Evolutionary conservation across 2,329 filamentous ascomycete species (phyloP), one percentile per base, ranked within the genome.

Genomic region (Penicillium sp.): DNA sequence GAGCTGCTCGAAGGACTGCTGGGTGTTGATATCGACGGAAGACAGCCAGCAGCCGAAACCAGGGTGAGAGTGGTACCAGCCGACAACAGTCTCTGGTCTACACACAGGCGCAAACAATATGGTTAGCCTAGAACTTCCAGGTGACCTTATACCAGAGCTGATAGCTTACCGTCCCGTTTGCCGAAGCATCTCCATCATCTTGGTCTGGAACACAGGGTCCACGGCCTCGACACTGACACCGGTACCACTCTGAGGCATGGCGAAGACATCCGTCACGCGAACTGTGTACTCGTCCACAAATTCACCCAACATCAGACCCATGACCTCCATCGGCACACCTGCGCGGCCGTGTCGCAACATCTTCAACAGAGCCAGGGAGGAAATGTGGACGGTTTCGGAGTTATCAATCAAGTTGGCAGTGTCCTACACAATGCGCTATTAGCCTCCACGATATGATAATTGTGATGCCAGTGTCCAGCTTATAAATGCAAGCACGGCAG

Each of bases 151-250:
- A 27, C 10, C 25, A 24, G 38, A 8, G 9, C 11, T 36, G n/a
- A 46, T 38, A 45, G 58, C 83, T 65, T 79, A 95, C 90, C 94
- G 84, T 76, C 94, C 94, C 52, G 94, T 99, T 80, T 99, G 94
- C 68, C 89, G 83, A 71, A 99, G 80, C 94, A 99, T 97, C 72
- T 99, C 94, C 94, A 99, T 99, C 94, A 99, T 99, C 82, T 96
- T 99, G 68, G 91, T 96, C 79, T 99, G 94, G 75, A 99, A 99
- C 30, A 99, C 94, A 9, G 92, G 91, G 71, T 99, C 94, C 58
- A 99, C 94, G 46, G 94, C 95, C 76, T 99, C 94, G 66, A 99
- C 94, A 75, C 90, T 96, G 63, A 99, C 94, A 63, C 94, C 94
- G 1, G 94, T 99, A 76, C 94, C 94, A 64, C 92, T 96, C 73